A percentile compares a stretch with the other conserved stretches of the same genome.
Conservation (phyloP, 352 stramenopile species). For the Pythium utonaiense region DNA sequence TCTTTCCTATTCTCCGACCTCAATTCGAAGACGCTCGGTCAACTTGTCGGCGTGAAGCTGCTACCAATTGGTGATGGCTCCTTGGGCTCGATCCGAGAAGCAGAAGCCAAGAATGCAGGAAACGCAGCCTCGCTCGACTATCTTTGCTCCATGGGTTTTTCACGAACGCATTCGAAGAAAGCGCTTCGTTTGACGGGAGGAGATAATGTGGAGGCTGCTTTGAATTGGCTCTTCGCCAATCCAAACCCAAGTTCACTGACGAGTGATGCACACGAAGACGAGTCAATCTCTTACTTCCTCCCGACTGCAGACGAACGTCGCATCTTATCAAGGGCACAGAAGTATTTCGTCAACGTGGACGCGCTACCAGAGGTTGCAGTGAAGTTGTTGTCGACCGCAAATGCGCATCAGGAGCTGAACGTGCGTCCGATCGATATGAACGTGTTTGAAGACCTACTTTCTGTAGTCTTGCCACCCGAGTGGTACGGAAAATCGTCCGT, state of each 20-base stretch:
- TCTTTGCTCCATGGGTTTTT: conserved; percentile 67
- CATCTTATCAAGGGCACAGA: conserved; percentile 34
- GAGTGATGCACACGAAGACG: background rate
- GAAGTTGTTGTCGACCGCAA: conserved; percentile 33
- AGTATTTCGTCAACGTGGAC: conserved; percentile 39
- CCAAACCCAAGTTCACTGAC: conserved; percentile 13
- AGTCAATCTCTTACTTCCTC: conserved; percentile 33
- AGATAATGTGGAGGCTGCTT: conserved; percentile 41
- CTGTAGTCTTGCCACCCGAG: conserved; percentile 36
- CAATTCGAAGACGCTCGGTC: conserved; percentile 11
- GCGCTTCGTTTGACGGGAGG: conserved; percentile 35
- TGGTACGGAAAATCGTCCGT: conserved; percentile 44
- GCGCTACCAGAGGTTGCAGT: conserved; percentile 27
- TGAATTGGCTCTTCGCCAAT: conserved; percentile 70
- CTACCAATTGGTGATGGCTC: conserved; percentile 55
- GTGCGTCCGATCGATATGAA: conserved; percentile 44
- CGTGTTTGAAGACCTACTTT: conserved; percentile 54
- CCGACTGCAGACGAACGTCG: conserved; percentile 39
- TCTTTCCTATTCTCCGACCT: conserved; percentile 55
- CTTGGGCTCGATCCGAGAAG: conserved; percentile 35
- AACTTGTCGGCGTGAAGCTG: conserved; percentile 48
- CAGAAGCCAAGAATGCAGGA: conserved; percentile 21
- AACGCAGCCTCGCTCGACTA: conserved; percentile 33
- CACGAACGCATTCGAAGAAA: conserved; percentile 36
- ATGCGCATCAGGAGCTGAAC: conserved; percentile 35